Evolutionary conservation across 805 yeast genomes (phyloP).

Genomic region (Kodamaea nitidulidarum): DNA sequence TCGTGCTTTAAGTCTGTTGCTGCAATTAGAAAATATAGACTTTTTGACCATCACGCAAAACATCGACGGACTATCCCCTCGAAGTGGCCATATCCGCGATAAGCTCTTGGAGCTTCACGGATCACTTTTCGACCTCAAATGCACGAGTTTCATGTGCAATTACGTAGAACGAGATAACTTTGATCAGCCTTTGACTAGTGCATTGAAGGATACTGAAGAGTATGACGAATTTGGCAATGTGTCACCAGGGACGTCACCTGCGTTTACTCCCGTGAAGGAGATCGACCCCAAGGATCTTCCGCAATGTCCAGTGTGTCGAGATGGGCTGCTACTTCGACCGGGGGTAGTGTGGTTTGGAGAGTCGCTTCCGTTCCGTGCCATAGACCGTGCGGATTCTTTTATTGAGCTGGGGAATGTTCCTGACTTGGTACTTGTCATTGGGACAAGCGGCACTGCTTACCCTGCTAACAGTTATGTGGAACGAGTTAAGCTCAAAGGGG

Average conservation of each 20-base stretch:
- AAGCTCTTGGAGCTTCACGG: conserved; percentile 76
- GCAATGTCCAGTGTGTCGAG: conserved; percentile 69
- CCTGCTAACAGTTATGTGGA: conserved; percentile 93
- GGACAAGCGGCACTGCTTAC: conserved; percentile 82
- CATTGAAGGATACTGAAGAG: conserved; percentile 41
- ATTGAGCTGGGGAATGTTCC: conserved; percentile 48
- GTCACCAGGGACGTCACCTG: conserved; percentile 32
- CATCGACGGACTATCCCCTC: conserved; percentile 67
- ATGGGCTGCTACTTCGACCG: conserved; percentile 63
- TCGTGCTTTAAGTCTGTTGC: conserved; percentile 59
- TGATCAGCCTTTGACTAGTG: conserved; percentile 56
- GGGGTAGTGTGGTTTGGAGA: conserved; percentile 98
- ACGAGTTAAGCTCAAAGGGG: conserved; percentile 66
- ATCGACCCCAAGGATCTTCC: conserved; percentile 58
- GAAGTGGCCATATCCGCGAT: conserved; percentile 57
- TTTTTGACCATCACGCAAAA: conserved; percentile 77
- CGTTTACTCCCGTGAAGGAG: conserved; percentile 44
- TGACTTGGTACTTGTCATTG: conserved; percentile 77
- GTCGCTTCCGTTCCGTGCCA: conserved; percentile 58
- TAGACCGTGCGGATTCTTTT: conserved; percentile 69
- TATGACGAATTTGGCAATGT: conserved; percentile 14
- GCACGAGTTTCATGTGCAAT: conserved; percentile 74
- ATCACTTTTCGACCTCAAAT: conserved; percentile 62
- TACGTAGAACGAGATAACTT: conserved; percentile 51
- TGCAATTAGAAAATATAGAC: conserved; percentile 31